phyloP scores from a whole-genome alignment of 2,329 filamentous ascomycete genomes.

The Gliomastix tumulicola region DNA sequence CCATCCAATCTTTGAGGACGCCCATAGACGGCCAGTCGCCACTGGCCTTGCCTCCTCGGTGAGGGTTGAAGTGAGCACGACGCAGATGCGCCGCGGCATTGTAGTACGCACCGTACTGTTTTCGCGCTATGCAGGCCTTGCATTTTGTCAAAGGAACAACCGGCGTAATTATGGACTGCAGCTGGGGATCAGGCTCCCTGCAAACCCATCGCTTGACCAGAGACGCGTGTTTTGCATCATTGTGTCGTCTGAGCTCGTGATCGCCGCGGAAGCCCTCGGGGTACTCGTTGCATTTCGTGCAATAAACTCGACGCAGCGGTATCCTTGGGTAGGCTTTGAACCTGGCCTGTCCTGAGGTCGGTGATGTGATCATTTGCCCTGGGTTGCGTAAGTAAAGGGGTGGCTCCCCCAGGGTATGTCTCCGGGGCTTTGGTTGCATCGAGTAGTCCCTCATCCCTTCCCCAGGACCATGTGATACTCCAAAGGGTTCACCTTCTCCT shows the following conservation, averaged over 20 bases:
- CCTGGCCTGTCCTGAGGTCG: constrained; percentile 25
- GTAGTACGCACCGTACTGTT: constrained; percentile 52
- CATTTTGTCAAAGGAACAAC: constrained; percentile 46
- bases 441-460: too few species aligned
- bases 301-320: constrained; percentile 67
- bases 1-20: constrained; percentile 54
- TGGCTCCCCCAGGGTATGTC: constrained; percentile 41
- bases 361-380: too few species aligned
- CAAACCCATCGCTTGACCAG: constrained; percentile 50
- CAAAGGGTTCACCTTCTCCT: neutral
- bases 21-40: constrained; percentile 53
- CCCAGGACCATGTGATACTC: too few species aligned
- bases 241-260: constrained; percentile 72
- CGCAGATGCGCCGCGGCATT: constrained; percentile 53
- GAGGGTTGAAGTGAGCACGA: constrained; percentile 49
- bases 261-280: constrained; percentile 86
- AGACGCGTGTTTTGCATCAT: constrained; percentile 48
- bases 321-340: constrained; percentile 37
- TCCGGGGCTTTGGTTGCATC: neutral
- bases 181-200: constrained; percentile 42
- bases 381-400: too few species aligned
- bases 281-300: constrained; percentile 71
- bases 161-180: too few species aligned
- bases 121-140: constrained; percentile 49
- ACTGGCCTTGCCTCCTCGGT: constrained; percentile 48